Evolutionary conservation across 371 early-diverging fungal species (phyloP).

Genomic region (Syncephalastrum racemosum): DNA sequence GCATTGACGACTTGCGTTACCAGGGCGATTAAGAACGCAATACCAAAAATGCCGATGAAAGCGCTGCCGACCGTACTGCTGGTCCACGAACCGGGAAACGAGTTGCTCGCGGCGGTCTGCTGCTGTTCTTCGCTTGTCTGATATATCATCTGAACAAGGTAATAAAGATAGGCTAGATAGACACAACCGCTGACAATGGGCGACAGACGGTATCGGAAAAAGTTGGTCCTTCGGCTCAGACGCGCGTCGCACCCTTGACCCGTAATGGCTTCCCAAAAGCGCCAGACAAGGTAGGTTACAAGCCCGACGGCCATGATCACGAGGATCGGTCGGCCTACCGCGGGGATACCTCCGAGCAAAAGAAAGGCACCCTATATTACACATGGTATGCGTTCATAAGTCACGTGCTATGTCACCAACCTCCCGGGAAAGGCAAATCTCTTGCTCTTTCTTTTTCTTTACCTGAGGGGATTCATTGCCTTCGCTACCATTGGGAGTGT

Average conservation of each 20-base stretch:
- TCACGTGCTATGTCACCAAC: not conserved
- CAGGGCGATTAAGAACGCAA: constrained; percentile 49
- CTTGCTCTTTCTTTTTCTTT: constrained; percentile 1
- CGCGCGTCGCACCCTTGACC: constrained; percentile 45
- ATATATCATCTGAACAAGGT: constrained; percentile 43
- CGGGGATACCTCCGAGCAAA: constrained; percentile 42
- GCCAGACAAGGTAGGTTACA: constrained; percentile 45
- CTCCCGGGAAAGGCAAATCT: not conserved
- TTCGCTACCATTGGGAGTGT: constrained; percentile 42
- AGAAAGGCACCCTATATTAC: constrained; percentile 44
- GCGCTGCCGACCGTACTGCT: constrained; percentile 29
- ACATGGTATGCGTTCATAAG: not conserved
- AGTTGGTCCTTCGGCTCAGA: constrained; percentile 38
- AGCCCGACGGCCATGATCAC: constrained; percentile 47
- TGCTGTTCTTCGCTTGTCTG: constrained; percentile 40
- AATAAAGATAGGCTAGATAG: constrained; percentile 44
- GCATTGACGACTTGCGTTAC: constrained; percentile 46
- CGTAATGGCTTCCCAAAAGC: constrained; percentile 48
- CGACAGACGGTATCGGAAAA: constrained; percentile 47
- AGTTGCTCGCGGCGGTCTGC: constrained; percentile 31
- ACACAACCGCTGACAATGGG: constrained; percentile 48
- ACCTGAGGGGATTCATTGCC: constrained; percentile 50
- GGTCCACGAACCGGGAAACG: constrained; percentile 45
- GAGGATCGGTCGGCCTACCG: constrained; percentile 35
- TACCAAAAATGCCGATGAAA: constrained; percentile 35